These are phyloP conservation scores for Sisymbrium irio DNA, from an alignment of 345 rosid species.

Conservation along the genomic window DNA sequence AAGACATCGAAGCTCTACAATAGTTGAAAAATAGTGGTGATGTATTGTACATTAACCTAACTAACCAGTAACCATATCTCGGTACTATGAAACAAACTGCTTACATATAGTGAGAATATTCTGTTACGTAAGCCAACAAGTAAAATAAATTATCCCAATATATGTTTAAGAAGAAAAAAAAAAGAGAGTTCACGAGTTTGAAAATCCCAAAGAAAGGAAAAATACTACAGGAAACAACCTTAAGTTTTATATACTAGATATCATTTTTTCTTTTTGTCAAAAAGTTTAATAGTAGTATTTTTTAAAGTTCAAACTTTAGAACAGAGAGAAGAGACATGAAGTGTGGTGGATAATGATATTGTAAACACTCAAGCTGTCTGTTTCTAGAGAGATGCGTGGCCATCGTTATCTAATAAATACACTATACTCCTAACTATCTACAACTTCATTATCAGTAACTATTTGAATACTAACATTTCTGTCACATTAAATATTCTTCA, in stretches of 20 bases:
- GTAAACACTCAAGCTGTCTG: conserved; percentile 31
- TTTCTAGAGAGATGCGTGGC: conserved; percentile 20
- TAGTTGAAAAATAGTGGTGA: conserved; percentile 24
- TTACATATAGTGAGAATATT: conserved; percentile 32
- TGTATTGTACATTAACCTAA: conserved; percentile 31
- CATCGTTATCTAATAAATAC: conserved; percentile 35
- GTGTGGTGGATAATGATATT: conserved; percentile 22
- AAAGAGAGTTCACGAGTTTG: conserved; percentile 25
- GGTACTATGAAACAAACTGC: conserved; percentile 27
- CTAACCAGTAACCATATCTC: conserved; percentile 25
- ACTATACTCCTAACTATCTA: conserved; percentile 11
- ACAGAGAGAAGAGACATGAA: conserved; percentile 9
- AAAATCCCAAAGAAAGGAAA: conserved; percentile 10
- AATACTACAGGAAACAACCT: not conserved
- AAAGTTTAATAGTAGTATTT: no score
- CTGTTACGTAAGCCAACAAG: conserved; percentile 25
- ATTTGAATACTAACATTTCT: conserved; percentile 26
- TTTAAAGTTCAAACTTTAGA: conserved; percentile 9
- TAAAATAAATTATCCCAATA: not conserved
- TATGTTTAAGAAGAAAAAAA: not conserved
- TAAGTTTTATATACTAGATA: not conserved
- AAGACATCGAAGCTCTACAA: conserved; percentile 33
- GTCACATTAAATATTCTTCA: conserved; percentile 38
- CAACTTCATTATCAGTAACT: conserved; percentile 10
- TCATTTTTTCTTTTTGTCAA: not conserved